Conservation (phyloP, 2,329 filamentous ascomycete genomes). For the Pestalotiopsis sp. region DNA sequence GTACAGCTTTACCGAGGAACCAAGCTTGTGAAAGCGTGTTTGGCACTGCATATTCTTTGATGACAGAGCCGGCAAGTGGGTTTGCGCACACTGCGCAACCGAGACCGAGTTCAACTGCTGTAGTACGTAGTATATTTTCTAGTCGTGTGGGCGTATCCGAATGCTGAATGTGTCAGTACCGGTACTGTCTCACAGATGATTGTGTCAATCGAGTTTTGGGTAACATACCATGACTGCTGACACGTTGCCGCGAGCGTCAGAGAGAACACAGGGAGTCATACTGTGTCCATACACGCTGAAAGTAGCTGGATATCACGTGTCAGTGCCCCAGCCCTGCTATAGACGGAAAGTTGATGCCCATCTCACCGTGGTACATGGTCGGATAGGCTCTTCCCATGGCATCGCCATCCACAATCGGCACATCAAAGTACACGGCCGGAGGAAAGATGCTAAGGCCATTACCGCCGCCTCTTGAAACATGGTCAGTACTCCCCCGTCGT, state of each 20-base stretch:
- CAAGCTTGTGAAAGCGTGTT: slow-evolving; percentile 6
- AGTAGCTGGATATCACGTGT: background rate
- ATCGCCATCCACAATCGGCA: slow-evolving; percentile 6
- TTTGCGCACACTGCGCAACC: slow-evolving; percentile 10
- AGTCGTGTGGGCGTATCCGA: slow-evolving; percentile 2
- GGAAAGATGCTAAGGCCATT: slow-evolving; percentile 5
- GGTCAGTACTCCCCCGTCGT: background rate
- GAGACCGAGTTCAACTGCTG: slow-evolving; percentile 11
- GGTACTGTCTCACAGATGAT: background rate
- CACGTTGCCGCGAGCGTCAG: slow-evolving; percentile 1
- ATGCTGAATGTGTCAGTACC: background rate
- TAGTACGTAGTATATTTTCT: background rate
- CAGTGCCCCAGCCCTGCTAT: background rate
- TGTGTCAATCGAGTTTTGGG: background rate
- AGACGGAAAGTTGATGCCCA: background rate
- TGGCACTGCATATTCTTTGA: background rate
- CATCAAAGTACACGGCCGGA: slow-evolving; percentile 1
- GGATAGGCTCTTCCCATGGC: slow-evolving; percentile 11
- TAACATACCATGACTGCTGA: slow-evolving; percentile 7
- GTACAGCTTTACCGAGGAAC: slow-evolving; percentile 2
- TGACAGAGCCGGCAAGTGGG: background rate
- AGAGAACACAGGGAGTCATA: slow-evolving; percentile 3
- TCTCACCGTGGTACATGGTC: slow-evolving; percentile 11
- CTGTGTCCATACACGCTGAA: slow-evolving; percentile 7
- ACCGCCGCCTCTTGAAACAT: background rate